Evolutionary conservation across 139 green algal species (phyloP), one percentile per base, ranked within the genome.

Genomic region (Volvox reticuliferus): DNA sequence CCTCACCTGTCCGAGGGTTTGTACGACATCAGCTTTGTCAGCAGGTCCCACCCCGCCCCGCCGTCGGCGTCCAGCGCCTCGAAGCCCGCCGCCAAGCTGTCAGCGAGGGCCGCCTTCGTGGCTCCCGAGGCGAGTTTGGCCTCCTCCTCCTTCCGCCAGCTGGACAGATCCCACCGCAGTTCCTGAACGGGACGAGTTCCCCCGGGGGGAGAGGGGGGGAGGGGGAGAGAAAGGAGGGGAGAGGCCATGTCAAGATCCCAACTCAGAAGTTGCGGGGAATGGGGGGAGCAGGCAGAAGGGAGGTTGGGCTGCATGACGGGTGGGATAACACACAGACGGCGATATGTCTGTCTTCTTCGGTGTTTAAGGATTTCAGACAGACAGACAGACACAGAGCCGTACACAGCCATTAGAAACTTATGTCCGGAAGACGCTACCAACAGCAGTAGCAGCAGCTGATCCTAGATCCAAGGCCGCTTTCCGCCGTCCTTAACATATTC

Each of bases 1-100:
- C 44, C 44, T 55, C 44, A 55, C 85, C 85, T 50, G 85, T 89
- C 85, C 37, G 69, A 33, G 26, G 91, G 93, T 50, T 91, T 94
- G 87, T 93, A 95, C 22, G 89, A 76, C 87, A 95, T 37, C 36
- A 97, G 90, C 62, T 83, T 69, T 82, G 83, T 93, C 28, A 95
- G 63, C 82, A 99, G 91, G 62, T 97, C 92, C 97, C 97, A 99
- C 68, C 91, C 93, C 0, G 92, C 91, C 19, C 95, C 95, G 30
- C 83, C 94, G 62, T 97, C 91, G 79, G 94, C 87, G 65, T 97
- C 97, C 88, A 99, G 90, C 36, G 97, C 75, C 16, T 93, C 93
- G 89, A 98, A 98, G 24, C 96, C 97, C 80, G 98, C 96, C 55
- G 81, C 80, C 61, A 95, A 93, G 2, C 96, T 93, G 19, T 87